phyloP scores from a whole-genome alignment of 345 rosid species.

The Salix arbutifolia region DNA sequence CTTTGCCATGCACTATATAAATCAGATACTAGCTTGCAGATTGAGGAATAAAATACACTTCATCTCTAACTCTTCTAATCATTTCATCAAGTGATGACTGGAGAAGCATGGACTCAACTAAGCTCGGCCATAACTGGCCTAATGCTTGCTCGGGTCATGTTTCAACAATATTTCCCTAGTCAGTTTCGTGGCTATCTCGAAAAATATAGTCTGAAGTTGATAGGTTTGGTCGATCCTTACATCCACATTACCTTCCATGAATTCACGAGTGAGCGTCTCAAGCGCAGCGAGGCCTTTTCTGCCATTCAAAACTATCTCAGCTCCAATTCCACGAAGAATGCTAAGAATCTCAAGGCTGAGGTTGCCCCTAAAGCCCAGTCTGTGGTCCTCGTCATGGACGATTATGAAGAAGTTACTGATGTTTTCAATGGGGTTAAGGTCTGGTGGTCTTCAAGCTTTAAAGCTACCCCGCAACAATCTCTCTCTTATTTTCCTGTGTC shows the following conservation, averaged over 20 bases:
- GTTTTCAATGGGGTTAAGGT: constrained; percentile 6
- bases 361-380: neutral
- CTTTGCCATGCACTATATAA: neutral
- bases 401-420: constrained; percentile 3
- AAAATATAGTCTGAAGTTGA: neutral
- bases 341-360: constrained; percentile 6
- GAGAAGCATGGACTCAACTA: neutral
- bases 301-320: neutral
- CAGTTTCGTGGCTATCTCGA: neutral
- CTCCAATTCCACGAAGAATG: neutral
- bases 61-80: neutral
- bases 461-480: neutral
- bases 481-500: neutral
- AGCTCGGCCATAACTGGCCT: constrained; percentile 1
- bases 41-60: neutral
- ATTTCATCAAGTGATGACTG: neutral
- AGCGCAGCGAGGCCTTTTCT: neutral
- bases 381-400: constrained; percentile 7
- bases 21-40: neutral
- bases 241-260: constrained; percentile 5
- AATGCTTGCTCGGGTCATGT: neutral
- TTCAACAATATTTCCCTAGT: neutral
- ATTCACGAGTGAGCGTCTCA: neutral
- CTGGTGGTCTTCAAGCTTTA: constrained; percentile 7
- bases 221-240: neutral